phyloP scores from a whole-genome alignment of 345 rosid genomes.

The Microthlaspi erraticum region DNA sequence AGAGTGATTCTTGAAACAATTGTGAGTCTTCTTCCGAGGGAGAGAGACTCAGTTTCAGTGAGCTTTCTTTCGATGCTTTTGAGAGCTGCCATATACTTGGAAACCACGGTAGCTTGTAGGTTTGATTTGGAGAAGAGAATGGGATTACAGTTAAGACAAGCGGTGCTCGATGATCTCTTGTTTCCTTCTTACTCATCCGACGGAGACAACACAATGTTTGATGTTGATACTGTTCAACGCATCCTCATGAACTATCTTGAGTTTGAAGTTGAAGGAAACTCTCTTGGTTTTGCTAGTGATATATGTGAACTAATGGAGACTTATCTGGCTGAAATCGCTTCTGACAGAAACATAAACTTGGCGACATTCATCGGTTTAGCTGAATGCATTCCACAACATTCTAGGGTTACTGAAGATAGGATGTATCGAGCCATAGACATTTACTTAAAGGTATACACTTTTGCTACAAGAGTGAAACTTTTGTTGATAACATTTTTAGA shows the following conservation, averaged over 20 bases:
- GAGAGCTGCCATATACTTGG: constrained; percentile 75
- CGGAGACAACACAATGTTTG: constrained; percentile 62
- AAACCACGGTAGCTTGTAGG: constrained; percentile 91
- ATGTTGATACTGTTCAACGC: constrained; percentile 78
- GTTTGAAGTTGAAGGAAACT: constrained; percentile 52
- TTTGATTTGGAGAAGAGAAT: constrained; percentile 90
- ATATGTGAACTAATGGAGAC: constrained; percentile 80
- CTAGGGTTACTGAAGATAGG: constrained; percentile 81
- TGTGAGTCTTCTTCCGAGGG: constrained; percentile 84
- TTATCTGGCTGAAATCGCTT: constrained; percentile 81
- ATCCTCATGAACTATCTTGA: constrained; percentile 79
- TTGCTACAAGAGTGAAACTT: not conserved
- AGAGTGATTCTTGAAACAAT: constrained; percentile 77
- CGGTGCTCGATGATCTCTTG: constrained; percentile 81
- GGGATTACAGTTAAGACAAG: constrained; percentile 78
- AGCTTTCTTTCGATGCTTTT: constrained; percentile 84
- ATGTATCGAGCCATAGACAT: constrained; percentile 86
- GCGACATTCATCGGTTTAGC: constrained; percentile 63
- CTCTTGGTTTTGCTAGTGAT: constrained; percentile 27
- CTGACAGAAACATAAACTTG: constrained; percentile 63
- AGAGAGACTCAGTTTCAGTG: constrained; percentile 65
- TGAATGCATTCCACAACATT: constrained; percentile 73
- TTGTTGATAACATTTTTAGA: not conserved
- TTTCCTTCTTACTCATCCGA: constrained; percentile 67
- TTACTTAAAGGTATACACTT: constrained; percentile 71